Base-by-base conservation (phyloP, 2,329 filamentous ascomycete genomes). In the Trichoderma atroviride region DNA sequence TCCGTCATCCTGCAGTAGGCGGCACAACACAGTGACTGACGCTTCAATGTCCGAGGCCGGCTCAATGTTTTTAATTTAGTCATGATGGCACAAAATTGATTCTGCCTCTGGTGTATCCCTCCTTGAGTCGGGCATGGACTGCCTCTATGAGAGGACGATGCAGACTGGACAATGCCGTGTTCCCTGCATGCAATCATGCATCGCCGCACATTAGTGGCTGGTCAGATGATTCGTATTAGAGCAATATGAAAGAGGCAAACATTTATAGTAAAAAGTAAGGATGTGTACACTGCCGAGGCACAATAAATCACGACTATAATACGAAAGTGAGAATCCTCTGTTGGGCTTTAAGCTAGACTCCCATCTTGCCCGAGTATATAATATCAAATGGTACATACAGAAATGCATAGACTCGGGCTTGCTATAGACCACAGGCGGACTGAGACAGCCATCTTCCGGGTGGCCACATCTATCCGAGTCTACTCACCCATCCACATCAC, bases 81-180 rank as follows among this genome's bases (percentile, higher is more conserved):
- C 9, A 67, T 58, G 11, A 43, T 9, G 6, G 10, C 16, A 65
- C n/a, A 56, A 9, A n/a, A 10, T 19, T 7, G 62, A 19, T 1
- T 33, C 27, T 65, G 62, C 35, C 55, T 66, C 19, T 52, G 50
- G 63, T 59, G 57, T 55, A 22, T 43, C 55, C 63, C 19, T 43
- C 58, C 53, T 58, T 10, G 40, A 27, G n/a, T 6, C 9, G 3
- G 3, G 33, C 33, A 35, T 35, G 10, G 10, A 52, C 35, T 14
- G 29, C 19, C 35, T 43, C 37, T n/a, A 27, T 37, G 29, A 63
- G 16, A 22, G 19, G 22, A 53, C 5, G 2, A 43, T 55, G 50
- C 2, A 37, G 33, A 40, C 61, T 29, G 27, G 22, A 31, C 33
- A n/a, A 40, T 64, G 61, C 40, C 3, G 61, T 64, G 47, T n/a